These are phyloP conservation scores for Phyllosticta citrichinensis DNA, from an alignment of 2,329 filamentous ascomycete species.

Conservation along the genomic window DNA sequence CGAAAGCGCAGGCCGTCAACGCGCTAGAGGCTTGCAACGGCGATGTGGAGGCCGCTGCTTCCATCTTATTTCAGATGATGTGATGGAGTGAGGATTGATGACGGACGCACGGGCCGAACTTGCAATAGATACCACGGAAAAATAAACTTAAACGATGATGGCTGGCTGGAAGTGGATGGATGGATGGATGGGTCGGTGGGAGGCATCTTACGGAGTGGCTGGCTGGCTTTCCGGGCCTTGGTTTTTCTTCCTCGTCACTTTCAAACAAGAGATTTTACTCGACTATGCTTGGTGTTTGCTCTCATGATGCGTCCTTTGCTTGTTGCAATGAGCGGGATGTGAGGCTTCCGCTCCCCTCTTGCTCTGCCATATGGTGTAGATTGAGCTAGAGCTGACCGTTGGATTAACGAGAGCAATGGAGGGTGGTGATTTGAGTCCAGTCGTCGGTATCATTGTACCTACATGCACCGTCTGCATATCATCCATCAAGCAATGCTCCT, in stretches of 20 bases:
- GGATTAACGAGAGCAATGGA: too few species aligned
- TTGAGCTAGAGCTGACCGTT: too few species aligned
- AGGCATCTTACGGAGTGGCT: neutral
- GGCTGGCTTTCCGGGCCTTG: neutral
- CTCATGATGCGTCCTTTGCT: too few species aligned
- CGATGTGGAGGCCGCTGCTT: constrained; percentile 80
- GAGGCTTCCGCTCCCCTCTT: too few species aligned
- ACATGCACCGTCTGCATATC: too few species aligned
- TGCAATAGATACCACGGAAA: neutral
- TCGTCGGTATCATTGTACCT: too few species aligned
- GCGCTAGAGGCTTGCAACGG: constrained; percentile 76
- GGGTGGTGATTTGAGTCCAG: too few species aligned
- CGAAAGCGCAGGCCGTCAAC: constrained; percentile 63
- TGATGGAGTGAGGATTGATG: constrained; percentile 29
- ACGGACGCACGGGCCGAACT: neutral
- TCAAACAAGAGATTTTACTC: neutral
- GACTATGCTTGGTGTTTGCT: too few species aligned
- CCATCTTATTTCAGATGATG: constrained; percentile 51
- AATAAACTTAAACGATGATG: neutral
- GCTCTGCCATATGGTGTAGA: too few species aligned
- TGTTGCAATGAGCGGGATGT: too few species aligned
- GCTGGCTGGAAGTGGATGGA: neutral
- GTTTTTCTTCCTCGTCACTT: neutral
- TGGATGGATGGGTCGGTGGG: constrained; percentile 1
- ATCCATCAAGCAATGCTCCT: too few species aligned